Conservation (phyloP, 345 rosid species). For the Microcos paniculata region DNA sequence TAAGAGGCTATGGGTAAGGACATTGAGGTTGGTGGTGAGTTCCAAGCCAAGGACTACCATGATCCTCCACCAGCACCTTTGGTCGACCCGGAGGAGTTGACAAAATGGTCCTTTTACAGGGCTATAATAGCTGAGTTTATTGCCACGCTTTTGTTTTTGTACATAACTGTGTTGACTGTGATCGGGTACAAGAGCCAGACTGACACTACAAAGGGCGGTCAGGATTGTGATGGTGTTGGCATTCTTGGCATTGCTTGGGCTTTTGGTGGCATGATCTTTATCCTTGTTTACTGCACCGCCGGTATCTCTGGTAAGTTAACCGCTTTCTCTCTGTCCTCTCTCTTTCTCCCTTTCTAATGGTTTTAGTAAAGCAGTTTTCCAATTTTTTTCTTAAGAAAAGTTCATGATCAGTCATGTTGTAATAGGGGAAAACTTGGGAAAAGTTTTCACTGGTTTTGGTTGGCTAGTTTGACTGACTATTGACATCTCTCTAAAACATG, state of each 20-base stretch:
- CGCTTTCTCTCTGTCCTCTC: background rate
- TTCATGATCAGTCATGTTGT: too few relatives aligned
- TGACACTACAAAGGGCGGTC: conserved; percentile 22
- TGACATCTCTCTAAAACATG: background rate
- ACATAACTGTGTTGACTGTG: conserved; percentile 60
- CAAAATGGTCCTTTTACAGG: conserved; percentile 55
- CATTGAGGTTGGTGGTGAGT: conserved; percentile 45
- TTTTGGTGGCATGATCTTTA: conserved; percentile 71
- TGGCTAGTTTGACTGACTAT: too few relatives aligned
- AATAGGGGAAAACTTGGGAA: too few relatives aligned
- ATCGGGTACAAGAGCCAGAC: conserved; percentile 52
- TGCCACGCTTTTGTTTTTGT: conserved; percentile 65
- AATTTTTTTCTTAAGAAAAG: too few relatives aligned
- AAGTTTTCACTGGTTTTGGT: too few relatives aligned
- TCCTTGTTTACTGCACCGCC: conserved; percentile 71
- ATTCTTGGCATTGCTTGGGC: conserved; percentile 72
- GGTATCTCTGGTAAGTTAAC: conserved; percentile 56
- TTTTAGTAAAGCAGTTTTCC: too few relatives aligned
- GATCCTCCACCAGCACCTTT: conserved; percentile 62
- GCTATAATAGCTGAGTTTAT: conserved; percentile 63
- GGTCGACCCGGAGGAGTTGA: conserved; percentile 48
- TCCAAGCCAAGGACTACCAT: conserved; percentile 48
- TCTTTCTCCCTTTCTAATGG: too few relatives aligned
- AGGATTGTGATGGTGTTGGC: conserved; percentile 54
- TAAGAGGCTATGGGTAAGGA: conserved; percentile 48